Evolutionary conservation across 1,284 basidiomycete genomes (phyloP), one percentile per base, ranked within the genome.

Genomic region (Melampsora medusae): DNA sequence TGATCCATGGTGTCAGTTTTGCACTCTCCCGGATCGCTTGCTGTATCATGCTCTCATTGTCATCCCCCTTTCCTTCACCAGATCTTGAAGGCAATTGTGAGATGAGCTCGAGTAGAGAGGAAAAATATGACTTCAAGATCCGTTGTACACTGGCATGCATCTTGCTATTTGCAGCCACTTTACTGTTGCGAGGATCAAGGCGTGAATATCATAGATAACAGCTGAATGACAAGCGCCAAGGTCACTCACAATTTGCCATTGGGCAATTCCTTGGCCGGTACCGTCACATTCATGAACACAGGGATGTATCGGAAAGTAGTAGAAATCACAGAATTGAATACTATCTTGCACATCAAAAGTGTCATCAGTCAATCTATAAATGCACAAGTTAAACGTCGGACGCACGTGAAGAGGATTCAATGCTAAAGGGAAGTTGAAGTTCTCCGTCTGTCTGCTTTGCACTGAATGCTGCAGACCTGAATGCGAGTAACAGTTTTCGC

Each of bases 301-400:
- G 96, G 96, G 0, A 93, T 94, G 84, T 93, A 99, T 82, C 90
- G 90, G 68, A 99, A 86, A 0, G 93, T 86, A 1, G 95, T 97
- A 16, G 89, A 88, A 46, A 99, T 86, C 25, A 99, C 87, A 84
- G 97, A 97, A 85, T 91, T 91, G 85, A 96, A 99, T 19, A 96
- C 92, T 92, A 77, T 14, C 48, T 75, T 59, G 28, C 33, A 35
- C 5, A 2, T 33, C 17, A 17, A 38, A n/a, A 12, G 17, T 25
- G 74, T 16, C 17, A 19, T 12, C 17, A 64, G 56, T 16, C 69
- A 7, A 38, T 38, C 22, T 53, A 31, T 25, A 73, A 64, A 64
- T 31, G 10, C 61, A 16, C 67, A 76, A 53, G 77, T 74, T 61
- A 62, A 74, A 69, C 75, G 69, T 69, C 78, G 80, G 19, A 78